Evolutionary conservation across 1,284 basidiomycete species (phyloP).

Genomic region (Stygiomarasmius scandens): DNA sequence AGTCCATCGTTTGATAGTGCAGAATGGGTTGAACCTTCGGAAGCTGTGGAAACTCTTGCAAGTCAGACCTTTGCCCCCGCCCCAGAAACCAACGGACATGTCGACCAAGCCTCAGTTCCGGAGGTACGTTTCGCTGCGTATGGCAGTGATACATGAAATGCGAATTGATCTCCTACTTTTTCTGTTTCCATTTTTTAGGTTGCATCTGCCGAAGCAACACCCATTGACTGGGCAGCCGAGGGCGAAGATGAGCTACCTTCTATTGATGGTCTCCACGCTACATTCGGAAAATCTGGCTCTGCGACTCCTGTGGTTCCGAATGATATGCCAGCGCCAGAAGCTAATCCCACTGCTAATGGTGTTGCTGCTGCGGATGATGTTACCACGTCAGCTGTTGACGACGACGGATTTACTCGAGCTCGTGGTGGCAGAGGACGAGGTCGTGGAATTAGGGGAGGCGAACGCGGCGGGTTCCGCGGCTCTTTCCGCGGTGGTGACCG

Average conservation of each 20-base stretch:
- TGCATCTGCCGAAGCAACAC: slow-evolving; percentile 12
- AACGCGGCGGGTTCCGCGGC: slow-evolving; percentile 37
- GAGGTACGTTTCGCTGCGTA: slow-evolving; percentile 23
- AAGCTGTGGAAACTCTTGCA: slow-evolving; percentile 29
- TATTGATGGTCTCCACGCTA: slow-evolving; percentile 41
- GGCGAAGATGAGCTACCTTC: slow-evolving; percentile 40
- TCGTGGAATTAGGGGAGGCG: slow-evolving; percentile 25
- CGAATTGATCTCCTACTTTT: too few relatives aligned
- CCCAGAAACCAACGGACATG: slow-evolving; percentile 34
- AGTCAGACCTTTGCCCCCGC: slow-evolving; percentile 20
- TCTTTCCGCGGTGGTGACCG: slow-evolving; percentile 41
- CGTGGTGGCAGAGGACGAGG: slow-evolving; percentile 42
- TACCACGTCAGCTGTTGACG: slow-evolving; percentile 34
- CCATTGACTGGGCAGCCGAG: slow-evolving; percentile 21
- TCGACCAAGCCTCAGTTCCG: slow-evolving; percentile 25
- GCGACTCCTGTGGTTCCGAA: slow-evolving; percentile 17
- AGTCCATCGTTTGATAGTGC: slow-evolving; percentile 42
- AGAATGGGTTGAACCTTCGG: slow-evolving; percentile 54
- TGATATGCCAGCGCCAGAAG: slow-evolving; percentile 14
- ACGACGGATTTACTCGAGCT: slow-evolving; percentile 65
- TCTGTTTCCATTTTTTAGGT: background rate
- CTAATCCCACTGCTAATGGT: slow-evolving; percentile 2
- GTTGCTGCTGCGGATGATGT: background rate
- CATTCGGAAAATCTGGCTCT: slow-evolving; percentile 30
- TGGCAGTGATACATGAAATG: slow-evolving; percentile 8